Evolutionary conservation across 2,329 filamentous ascomycete species (phyloP), one percentile per base, ranked within the genome.

Genomic region (Pezicula rhizophila): DNA sequence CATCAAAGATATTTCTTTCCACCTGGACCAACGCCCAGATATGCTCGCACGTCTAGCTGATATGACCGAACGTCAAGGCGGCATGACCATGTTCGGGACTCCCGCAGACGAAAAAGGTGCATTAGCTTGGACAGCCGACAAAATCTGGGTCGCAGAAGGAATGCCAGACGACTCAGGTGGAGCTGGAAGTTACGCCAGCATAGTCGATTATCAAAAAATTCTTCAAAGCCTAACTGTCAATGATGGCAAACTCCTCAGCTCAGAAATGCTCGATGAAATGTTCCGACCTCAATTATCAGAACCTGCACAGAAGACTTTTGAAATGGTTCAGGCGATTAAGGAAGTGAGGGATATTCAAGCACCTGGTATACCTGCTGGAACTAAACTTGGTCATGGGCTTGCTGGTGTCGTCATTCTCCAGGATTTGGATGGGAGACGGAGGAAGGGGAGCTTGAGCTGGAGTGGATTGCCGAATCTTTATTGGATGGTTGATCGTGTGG

Each of bases 401-500:
- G 69, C 68, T 2, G 72, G 74, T 0, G 54, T 73, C 14, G 48
- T 75, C n/a, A 63, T 70, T 8, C 56, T 69, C 43, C 65, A 67
- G 6, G 60, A 69, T 23, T 59, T 63, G 35, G 65, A 64, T 7
- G 61, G 58, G 4, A 59, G 68, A 47, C 63, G 72, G 43, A 68
- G 61, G 52, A 63, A 60, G 26, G 69, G 68, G 1, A 69, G 68
- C 7, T 46, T 75, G 52, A 59, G 60, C 5, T 77, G 74, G 74
- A 63, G 67, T 40, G 74, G 74, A 0, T 65, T 71, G 49, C 63
- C 68, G 10, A 77, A 77, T 57, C 53, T 72, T 4, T 65, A 68
- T 15, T 78, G 74, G 74, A 68, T 70, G 53, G 56, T 72, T 59
- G 65, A 67, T 58, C 52, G 67, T 2, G 58, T 63, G 28, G 63